Percentiles rank a stretch among this genome's conserved stretches.
These are phyloP conservation scores for Xylariaceae sp. DNA, from an alignment of 2,329 filamentous ascomycete genomes.

Conservation along the genomic window DNA sequence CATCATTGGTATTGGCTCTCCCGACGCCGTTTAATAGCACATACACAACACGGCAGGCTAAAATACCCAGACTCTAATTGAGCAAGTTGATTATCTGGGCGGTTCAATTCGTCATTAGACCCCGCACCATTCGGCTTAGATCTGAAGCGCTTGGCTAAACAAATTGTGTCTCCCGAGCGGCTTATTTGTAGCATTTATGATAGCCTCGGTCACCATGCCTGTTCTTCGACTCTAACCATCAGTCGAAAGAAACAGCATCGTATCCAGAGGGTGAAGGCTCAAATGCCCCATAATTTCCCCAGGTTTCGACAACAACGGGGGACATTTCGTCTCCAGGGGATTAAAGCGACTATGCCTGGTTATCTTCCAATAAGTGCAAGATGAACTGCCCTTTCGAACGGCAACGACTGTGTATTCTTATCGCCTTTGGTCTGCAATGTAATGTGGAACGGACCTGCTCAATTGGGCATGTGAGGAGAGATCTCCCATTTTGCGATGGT, in stretches of 20 bases:
- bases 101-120: not conserved
- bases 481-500: too few relatives aligned
- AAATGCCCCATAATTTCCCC: not conserved
- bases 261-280: too few relatives aligned
- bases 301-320: not conserved
- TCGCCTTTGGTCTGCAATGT: conserved; percentile 20
- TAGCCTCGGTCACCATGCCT: too few relatives aligned
- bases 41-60: conserved; percentile 13
- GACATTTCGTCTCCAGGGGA: not conserved
- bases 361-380: not conserved
- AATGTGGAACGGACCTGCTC: conserved; percentile 23
- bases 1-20: conserved; percentile 1
- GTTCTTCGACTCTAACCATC: too few relatives aligned
- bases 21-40: not conserved
- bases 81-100: conserved; percentile 2
- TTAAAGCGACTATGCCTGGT: not conserved
- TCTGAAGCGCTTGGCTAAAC: not conserved
- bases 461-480: conserved; percentile 21
- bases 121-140: not conserved
- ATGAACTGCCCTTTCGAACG: not conserved
- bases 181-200: too few relatives aligned
- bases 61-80: conserved; percentile 14
- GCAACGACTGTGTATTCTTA: conserved; percentile 15
- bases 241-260: too few relatives aligned
- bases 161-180: not conserved